Evolutionary conservation across 1,284 basidiomycete genomes (phyloP), one percentile per base, ranked within the genome.

Genomic region (Albatrellus sp.): DNA sequence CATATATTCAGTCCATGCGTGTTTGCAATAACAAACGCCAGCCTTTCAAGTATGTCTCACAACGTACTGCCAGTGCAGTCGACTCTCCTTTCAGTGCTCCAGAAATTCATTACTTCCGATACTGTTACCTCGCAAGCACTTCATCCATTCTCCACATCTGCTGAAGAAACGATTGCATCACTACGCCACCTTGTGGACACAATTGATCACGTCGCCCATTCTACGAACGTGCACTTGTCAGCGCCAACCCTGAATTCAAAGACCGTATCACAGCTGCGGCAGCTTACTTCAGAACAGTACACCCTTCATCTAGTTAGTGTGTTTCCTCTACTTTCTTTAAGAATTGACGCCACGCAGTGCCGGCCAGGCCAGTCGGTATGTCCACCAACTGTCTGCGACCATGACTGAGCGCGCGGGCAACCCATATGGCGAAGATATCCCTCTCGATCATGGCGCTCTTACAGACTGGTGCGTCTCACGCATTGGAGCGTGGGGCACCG

Each of bases 201-300:
- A 5, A 68, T 75, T 6, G 64, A 68, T 35, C 69, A 73, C 49
- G 58, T 80, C 8, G 68, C 68, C 3, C 63, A 70, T 54, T 77
- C 75, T 0, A 59, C 83, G 13, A 65, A 67, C 37, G 58, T 69
- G 9, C 76, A 77, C 54, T 56, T 66, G 11, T 20, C 42, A 2
- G 43, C 69, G 2, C 55, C 69, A 13, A 64, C 72, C 8, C 64
- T 77, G 38, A 77, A 79, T 42, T 69, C 77, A 10, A 85, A 82
- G 52, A 66, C 82, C 8, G 65, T 81, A 20, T 81, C 80, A 9
- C 62, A 76, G 24, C 66, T 83, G 52, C 72, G 78, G 16, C 77
- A 85, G 54, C 72, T 80, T 46, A 68, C 78, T 0, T 56, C 64
- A 7, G 70, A 78, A 8, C 67, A 69, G 17, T 64, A 72, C 48